Evolutionary conservation across 495 filamentous ascomycete genomes (phyloP), one percentile per base, ranked within the genome.

Genomic region (Daldinia childiae): DNA sequence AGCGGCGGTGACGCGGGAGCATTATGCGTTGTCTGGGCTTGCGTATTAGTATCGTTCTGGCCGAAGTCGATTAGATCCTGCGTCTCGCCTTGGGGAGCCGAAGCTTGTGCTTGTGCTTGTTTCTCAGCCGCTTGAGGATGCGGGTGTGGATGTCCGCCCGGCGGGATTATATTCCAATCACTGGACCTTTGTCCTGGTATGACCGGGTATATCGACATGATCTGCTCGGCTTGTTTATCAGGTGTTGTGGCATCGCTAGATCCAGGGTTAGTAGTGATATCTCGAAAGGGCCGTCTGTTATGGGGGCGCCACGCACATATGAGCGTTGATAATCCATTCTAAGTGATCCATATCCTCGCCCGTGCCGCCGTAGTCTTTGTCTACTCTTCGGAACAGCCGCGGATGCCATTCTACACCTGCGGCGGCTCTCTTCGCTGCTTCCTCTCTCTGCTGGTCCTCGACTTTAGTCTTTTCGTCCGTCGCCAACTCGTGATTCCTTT

Each of bases 381-480:
- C 85, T 9, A 96, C 90, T 59, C 76, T 77, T 66, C 93, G 86
- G 84, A 99, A 99, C 17, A 97, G 86, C 63, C 87, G 86, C 7
- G 95, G 95, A 58, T 88, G 89, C 96, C 96, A 99, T 66, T 97
- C 94, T 14, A 95, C 83, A 54, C 91, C 93, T 9, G 95, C 90
- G 30, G 93, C 89, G 34, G 85, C 86, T 69, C 95, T 88, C 76
- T 88, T 88, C 41, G 94, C 92, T 2, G 96, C 93, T 76, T 98
- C 94, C 41, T 92, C 90, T 76, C 95, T 86, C 80, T 99, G 95
- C 72, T 83, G 88, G 66, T 98, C 93, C 77, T 99, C 95, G 72
- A 98, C 92, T 79, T 91, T 92, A 17, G 90, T 93, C 82, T 99
- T 99, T 77, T 97, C 95, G 43, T 95, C 93, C 7, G 95, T 99